Evolutionary conservation across 208 protist species (phyloP).

Genomic region (Acanthamoeba castellanii): DNA sequence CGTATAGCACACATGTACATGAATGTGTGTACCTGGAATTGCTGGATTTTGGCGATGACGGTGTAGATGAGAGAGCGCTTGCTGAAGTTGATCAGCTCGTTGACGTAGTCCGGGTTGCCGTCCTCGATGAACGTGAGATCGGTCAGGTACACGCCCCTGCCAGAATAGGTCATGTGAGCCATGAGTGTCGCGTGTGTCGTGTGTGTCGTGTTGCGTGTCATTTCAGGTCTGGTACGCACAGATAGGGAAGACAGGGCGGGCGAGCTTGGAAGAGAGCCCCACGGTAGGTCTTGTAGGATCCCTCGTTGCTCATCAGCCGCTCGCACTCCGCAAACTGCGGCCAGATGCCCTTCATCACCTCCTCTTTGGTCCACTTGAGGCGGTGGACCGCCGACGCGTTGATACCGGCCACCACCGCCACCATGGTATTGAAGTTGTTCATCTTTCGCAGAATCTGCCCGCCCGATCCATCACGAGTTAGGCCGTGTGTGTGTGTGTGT

Average conservation of each 20-base stretch:
- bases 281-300: conserved; percentile 60
- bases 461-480: background rate
- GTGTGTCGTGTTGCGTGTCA: background rate
- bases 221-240: background rate
- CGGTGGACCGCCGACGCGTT: conserved; percentile 70
- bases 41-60: conserved; percentile 84
- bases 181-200: background rate
- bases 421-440: conserved; percentile 82
- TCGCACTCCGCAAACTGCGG: conserved; percentile 70
- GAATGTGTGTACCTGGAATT: conserved; percentile 76
- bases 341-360: conserved; percentile 50
- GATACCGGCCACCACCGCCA: conserved; percentile 73
- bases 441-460: conserved; percentile 41
- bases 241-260: conserved; percentile 79
- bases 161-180: background rate
- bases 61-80: conserved; percentile 80
- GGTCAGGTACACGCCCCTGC: conserved; percentile 84
- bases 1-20: too few relatives aligned
- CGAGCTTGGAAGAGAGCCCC: background rate
- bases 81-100: conserved; percentile 87
- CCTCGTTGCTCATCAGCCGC: conserved; percentile 56
- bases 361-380: conserved; percentile 73
- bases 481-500: background rate
- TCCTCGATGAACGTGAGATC: conserved; percentile 89
- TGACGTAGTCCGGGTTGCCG: conserved; percentile 86